A percentile compares a stretch with the other conserved stretches of the same genome.
Evolutionary conservation across 129 eudicot species (phyloP).

Genomic region (Oenanthe sinensis): DNA sequence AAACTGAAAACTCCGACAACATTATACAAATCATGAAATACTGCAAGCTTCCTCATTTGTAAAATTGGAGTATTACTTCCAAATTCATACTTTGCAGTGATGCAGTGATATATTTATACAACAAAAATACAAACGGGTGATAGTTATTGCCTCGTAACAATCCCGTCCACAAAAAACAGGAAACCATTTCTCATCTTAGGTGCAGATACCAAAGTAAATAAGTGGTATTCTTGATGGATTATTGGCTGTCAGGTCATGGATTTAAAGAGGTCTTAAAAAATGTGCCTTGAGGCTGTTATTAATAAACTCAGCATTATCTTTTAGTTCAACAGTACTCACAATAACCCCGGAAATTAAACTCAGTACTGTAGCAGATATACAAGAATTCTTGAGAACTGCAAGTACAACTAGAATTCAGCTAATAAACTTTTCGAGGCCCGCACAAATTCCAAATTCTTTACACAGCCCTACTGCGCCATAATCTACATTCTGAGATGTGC

Average conservation of each 20-base stretch:
- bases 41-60: neutral
- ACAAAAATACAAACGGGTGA: neutral
- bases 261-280: neutral
- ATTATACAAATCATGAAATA: neutral
- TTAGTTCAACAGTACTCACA: neutral
- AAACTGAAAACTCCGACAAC: neutral
- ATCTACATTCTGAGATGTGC: neutral
- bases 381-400: neutral
- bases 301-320: neutral
- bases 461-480: neutral
- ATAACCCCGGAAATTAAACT: neutral
- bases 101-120: neutral
- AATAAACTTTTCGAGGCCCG: neutral
- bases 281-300: neutral
- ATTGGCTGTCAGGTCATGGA: neutral
- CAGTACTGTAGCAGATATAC: neutral
- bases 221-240: neutral
- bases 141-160: neutral
- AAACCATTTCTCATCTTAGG: neutral
- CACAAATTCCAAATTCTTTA: neutral
- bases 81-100: neutral
- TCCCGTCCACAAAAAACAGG: neutral
- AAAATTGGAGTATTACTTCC: neutral
- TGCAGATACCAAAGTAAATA: neutral
- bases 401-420: neutral